phyloP scores from a whole-genome alignment of 2,329 filamentous ascomycete genomes.

The Hymenoscyphus occultus region DNA sequence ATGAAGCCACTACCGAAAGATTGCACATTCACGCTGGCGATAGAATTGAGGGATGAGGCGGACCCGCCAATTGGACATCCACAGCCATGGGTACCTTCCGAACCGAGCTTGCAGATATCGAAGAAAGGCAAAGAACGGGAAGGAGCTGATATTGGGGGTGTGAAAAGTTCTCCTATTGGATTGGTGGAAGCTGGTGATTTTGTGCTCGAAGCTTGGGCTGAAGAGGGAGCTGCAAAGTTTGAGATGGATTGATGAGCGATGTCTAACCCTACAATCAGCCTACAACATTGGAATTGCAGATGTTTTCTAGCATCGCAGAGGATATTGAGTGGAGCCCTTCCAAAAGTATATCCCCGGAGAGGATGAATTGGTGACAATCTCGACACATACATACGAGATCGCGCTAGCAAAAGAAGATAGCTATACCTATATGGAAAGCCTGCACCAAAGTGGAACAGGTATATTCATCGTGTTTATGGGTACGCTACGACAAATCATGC shows the following conservation, averaged over 20 bases:
- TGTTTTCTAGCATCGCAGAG: too few species aligned
- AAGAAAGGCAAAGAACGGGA: conserved; percentile 33
- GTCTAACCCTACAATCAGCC: too few species aligned
- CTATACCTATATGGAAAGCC: too few species aligned
- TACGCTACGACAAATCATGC: too few species aligned
- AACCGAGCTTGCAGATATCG: conserved; percentile 40
- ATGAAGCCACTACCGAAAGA: conserved; percentile 57
- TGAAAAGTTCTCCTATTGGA: conserved; percentile 58
- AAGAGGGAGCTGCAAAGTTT: conserved; percentile 48
- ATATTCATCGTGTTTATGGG: too few species aligned
- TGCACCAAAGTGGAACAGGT: too few species aligned
- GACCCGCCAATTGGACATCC: conserved; percentile 58
- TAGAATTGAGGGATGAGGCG: conserved; percentile 65
- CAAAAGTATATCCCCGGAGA: too few species aligned
- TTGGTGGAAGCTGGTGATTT: conserved; percentile 63
- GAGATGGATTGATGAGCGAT: conserved; percentile 1
- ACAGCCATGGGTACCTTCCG: conserved; percentile 59
- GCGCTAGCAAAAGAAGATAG: too few species aligned
- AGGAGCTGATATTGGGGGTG: conserved; percentile 45
- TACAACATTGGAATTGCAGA: too few species aligned
- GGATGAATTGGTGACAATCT: too few species aligned
- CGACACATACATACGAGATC: too few species aligned
- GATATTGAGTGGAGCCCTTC: too few species aligned
- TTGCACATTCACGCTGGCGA: conserved; percentile 73
- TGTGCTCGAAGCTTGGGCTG: conserved; percentile 66